Evolutionary conservation across 2,329 filamentous ascomycete species (phyloP), one percentile per base, ranked within the genome.

Genomic region (Penicillium decumbens): DNA sequence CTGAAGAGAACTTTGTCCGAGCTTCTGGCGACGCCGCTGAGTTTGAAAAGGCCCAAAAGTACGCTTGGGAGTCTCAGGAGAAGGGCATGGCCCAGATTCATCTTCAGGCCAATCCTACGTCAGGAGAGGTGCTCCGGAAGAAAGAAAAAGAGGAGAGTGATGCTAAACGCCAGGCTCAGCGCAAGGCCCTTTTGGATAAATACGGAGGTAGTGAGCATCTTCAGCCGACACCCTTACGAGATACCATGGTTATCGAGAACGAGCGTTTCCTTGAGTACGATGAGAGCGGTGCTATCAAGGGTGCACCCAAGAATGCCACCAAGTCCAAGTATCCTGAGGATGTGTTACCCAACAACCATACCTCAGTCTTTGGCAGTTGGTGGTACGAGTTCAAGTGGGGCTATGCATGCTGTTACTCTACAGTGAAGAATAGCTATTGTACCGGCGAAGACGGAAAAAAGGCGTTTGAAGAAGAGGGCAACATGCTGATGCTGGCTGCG

Each of bases 301-400:
- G 92, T n/a, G 83, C 83, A 24, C 84, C 85, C 0, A 87, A 85
- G 66, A 81, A 81, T 47, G 80, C 80, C 45, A 87, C 85, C 43
- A 92, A 88, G 68, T 95, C 89, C 35, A 97, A 96, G 67, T 98
- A 98, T 65, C 73, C 84, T 4, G 93, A 98, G 65, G 89, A 98
- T 63, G 78, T 96, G 0, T 75, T 87, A 46, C 80, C 87, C 67
- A 92, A 95, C 75, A 98, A 98, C 65, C 93, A 98, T 72, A 89
- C 83, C 3, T 85, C 87, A 0, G 85, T 95, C 3, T 98, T 90
- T 88, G 93, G 93, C 42, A 95, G 90, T 64, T 98, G 93, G 93
- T 98, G 93, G 93, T 82, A 84, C 45, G 84, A 89, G 65, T 97
- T 96, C 73, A 81, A 86, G 70, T 98, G 93, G 93, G 93, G 93